Base-by-base conservation (phyloP, 202 grass and related monocot genomes). In the Bolboschoenoplectus hybrid region DNA sequence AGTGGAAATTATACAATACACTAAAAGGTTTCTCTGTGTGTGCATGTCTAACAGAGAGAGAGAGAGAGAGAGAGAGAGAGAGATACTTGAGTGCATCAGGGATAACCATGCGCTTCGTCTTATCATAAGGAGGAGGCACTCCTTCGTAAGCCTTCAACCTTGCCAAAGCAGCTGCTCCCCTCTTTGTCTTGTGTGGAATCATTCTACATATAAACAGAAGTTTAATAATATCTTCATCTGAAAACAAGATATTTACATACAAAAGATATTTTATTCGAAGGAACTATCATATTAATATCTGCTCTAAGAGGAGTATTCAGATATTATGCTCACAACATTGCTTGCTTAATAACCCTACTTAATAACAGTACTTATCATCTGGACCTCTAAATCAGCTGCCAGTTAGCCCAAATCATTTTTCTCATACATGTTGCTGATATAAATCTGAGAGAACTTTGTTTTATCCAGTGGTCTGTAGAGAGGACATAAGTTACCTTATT, bases 101-200 rank as follows among this genome's bases (percentile, higher is more conserved):
- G 85, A 97, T 89, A 63, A 97, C 95, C 88, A 93, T 90, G 46
- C 92, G 91, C 89, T 97, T 97, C 66, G 67, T 91, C 88, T 84
- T 93, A 76, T 97, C 95, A 77, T 94, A 97, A 39, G 95, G 95
- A 65, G 95, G 91, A 20, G 95, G 95, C 0, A 97, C 95, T 16
- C 95, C 95, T 79, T 93, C 92, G 46, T 93, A 97, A 5, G 85
- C 89, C 95, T 93, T 97, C 51, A 97, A 91, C 82, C 89, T 93
- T 0, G 95, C 91, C 51, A 97, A 85, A 17, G 95, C 95, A 4
- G 89, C 91, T 81, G 92, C 95, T 3, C 92, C 95, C 86, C 95
- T 94, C 87, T 91, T 89, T 81, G 95, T 97, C 85, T 97, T 97
- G 89, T 97, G 95, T 11, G 95, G 95, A 72, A 97, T 97, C 95